A percentile compares a stretch with the other conserved stretches of the same genome.
These are phyloP conservation scores for Colletotrichum horii DNA, from an alignment of 2,329 filamentous ascomycete genomes.

Conservation along the genomic window DNA sequence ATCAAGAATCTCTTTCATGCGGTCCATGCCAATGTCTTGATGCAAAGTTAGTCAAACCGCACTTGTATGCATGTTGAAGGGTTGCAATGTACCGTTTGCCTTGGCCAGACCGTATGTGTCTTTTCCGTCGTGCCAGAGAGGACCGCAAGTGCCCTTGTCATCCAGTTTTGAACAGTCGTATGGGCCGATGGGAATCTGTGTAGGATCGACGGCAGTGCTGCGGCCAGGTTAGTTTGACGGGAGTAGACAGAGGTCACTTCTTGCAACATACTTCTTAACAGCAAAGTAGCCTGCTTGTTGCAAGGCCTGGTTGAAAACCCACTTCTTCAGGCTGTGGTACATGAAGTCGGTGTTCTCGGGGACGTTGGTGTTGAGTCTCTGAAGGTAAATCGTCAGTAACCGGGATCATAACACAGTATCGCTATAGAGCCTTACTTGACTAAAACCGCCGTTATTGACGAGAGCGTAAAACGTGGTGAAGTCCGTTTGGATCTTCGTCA, in stretches of 20 bases:
- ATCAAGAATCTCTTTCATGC: background rate
- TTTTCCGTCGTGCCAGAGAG: slow-evolving; percentile 7
- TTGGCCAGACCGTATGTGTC: slow-evolving; percentile 1
- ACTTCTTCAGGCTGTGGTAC: slow-evolving; percentile 1
- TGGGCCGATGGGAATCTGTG: background rate
- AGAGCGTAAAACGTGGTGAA: background rate
- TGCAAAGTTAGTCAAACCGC: background rate
- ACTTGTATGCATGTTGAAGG: no score
- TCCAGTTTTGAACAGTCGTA: background rate
- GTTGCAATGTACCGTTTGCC: background rate
- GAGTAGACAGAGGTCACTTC: background rate
- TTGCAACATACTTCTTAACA: background rate
- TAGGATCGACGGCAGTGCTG: background rate
- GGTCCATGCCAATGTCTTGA: slow-evolving; percentile 4
- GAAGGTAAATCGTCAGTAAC: background rate
- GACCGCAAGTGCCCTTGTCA: background rate
- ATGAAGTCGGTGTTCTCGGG: slow-evolving; percentile 1
- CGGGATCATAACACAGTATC: accelerated
- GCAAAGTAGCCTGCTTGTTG: background rate
- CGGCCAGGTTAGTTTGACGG: background rate
- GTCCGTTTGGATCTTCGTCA: slow-evolving; percentile 2
- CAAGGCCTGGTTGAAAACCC: background rate
- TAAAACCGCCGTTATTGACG: background rate
- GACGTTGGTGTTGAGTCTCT: background rate
- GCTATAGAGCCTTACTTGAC: background rate